Percentiles rank a stretch among this genome's conserved stretches.
These are phyloP conservation scores for Backusella tarrabulga DNA, from an alignment of 192 early-diverging fungal species.

Conservation along the genomic window DNA sequence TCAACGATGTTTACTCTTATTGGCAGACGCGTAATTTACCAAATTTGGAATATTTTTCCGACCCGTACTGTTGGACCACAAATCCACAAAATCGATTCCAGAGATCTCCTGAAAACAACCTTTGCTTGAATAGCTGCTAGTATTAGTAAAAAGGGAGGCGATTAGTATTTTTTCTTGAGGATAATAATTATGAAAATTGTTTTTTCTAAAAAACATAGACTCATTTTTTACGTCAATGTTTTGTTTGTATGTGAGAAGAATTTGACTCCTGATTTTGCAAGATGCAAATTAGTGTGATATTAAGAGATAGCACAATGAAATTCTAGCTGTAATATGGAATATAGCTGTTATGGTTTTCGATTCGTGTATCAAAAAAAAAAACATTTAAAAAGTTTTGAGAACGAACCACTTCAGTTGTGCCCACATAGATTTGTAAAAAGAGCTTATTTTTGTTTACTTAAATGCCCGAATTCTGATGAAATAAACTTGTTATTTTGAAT, in stretches of 20 bases:
- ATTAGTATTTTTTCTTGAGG: too few species aligned
- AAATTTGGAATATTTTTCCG: too few species aligned
- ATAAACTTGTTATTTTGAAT: neutral
- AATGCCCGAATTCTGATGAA: neutral
- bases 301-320: neutral
- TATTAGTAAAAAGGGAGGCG: too few species aligned
- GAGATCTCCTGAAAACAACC: too few species aligned
- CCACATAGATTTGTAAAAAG: neutral
- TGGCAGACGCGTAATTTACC: too few species aligned
- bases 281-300: neutral
- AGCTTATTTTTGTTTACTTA: too few species aligned
- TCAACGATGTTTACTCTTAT: too few species aligned
- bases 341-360: neutral
- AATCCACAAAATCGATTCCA: too few species aligned
- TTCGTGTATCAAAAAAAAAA: neutral
- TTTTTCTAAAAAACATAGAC: neutral
- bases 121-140: too few species aligned
- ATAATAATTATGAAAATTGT: too few species aligned
- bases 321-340: neutral
- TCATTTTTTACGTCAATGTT: neutral
- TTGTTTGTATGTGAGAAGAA: neutral
- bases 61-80: too few species aligned
- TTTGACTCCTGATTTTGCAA: neutral
- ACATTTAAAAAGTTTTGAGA: neutral
- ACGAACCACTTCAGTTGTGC: neutral